Evolutionary conservation across 495 filamentous ascomycete genomes (phyloP).

Genomic region (Neurospora sp.): DNA sequence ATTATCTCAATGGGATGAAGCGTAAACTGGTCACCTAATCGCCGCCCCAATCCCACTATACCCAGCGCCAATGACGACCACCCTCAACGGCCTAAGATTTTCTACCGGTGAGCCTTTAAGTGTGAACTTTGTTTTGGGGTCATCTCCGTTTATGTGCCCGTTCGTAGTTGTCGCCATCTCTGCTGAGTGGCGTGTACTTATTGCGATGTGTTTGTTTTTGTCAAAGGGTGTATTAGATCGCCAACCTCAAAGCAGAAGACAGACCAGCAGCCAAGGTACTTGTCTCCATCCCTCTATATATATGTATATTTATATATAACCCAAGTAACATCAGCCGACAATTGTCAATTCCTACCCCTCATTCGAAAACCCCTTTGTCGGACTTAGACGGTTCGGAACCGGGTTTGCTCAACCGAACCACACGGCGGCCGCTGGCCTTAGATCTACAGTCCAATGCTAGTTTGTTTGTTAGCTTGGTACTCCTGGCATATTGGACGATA

Average conservation of each 20-base stretch:
- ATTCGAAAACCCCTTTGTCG: neutral
- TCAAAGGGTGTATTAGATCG: neutral
- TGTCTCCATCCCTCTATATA: neutral
- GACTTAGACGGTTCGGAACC: neutral
- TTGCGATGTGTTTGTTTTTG: neutral
- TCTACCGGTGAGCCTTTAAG: slow-evolving; percentile 36
- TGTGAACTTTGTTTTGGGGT: slow-evolving; percentile 9
- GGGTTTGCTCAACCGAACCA: neutral
- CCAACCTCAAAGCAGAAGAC: neutral
- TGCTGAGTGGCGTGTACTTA: neutral
- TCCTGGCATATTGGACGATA: too few relatives aligned
- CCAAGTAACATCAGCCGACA: neutral
- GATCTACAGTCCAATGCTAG: neutral
- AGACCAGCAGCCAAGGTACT: neutral
- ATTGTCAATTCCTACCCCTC: neutral
- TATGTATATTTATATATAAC: neutral
- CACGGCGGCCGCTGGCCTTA: neutral
- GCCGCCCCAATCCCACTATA: slow-evolving; percentile 39
- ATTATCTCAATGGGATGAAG: neutral
- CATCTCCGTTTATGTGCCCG: neutral
- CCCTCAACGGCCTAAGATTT: slow-evolving; percentile 33
- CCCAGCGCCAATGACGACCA: slow-evolving; percentile 39
- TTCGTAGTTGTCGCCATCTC: neutral
- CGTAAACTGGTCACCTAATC: slow-evolving; percentile 14
- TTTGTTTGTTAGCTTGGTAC: too few relatives aligned